Evolutionary conservation across 2,329 filamentous ascomycete genomes (phyloP).

Genomic region (Neofusicoccum laricinum): DNA sequence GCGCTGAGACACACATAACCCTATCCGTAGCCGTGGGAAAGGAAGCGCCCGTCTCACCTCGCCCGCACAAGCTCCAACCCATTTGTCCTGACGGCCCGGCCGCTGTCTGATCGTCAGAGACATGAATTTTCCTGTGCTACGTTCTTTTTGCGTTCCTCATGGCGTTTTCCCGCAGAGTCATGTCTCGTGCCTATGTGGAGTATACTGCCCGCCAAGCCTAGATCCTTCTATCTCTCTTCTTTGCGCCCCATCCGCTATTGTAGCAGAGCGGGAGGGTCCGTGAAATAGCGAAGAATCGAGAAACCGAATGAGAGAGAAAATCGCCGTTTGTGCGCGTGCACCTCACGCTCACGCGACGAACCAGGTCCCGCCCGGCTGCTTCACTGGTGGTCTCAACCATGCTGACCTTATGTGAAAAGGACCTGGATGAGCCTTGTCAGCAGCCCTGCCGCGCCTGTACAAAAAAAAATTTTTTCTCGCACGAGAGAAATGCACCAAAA

Average conservation of each 20-base stretch:
- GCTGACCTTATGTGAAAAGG: not conserved
- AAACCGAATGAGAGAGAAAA: not conserved
- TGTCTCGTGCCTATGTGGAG: not conserved
- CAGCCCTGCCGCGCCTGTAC: not conserved
- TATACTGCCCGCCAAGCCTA: not conserved
- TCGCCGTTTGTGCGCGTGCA: not conserved
- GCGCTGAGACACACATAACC: conserved; percentile 5
- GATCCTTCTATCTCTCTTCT: too few species aligned
- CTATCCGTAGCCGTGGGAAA: conserved; percentile 5
- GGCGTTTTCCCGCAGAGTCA: not conserved
- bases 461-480: not conserved
- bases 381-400: not conserved
- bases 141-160: not conserved
- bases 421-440: not conserved
- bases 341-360: too few species aligned
- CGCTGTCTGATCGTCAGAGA: not conserved
- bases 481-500: too few species aligned
- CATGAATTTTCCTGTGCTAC: not conserved
- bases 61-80: not conserved
- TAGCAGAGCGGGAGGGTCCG: not conserved
- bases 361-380: not conserved
- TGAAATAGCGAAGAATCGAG: not conserved
- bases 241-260: too few species aligned
- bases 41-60: not conserved
- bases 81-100: not conserved